phyloP scores from a whole-genome alignment of 2,329 filamentous ascomycete genomes.

The Pestalotiopsis sp. region DNA sequence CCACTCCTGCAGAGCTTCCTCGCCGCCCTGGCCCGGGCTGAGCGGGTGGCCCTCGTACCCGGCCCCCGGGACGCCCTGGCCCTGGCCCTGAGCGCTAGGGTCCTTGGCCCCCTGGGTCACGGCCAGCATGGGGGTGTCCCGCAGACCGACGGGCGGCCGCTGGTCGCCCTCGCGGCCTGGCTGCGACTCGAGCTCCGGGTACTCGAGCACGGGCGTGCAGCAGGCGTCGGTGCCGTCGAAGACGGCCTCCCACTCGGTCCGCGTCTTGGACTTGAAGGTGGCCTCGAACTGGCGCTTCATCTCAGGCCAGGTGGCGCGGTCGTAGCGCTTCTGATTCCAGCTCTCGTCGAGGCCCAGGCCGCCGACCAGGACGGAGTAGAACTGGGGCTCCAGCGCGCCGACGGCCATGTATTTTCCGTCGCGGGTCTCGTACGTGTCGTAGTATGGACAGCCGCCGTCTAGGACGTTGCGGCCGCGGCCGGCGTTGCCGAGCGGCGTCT shows the following conservation, averaged over 20 bases:
- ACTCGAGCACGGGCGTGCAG: constrained; percentile 82
- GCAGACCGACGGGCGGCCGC: constrained; percentile 69
- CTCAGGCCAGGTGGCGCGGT: constrained; percentile 67
- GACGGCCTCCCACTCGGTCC: constrained; percentile 78
- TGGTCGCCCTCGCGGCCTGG: constrained; percentile 64
- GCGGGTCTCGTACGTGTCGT: constrained; percentile 83
- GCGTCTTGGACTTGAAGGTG: constrained; percentile 69
- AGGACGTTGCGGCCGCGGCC: constrained; percentile 76
- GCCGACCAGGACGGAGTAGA: constrained; percentile 70
- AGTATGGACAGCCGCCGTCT: constrained; percentile 85
- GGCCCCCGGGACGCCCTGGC: constrained; percentile 62
- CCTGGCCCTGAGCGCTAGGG: constrained; percentile 58
- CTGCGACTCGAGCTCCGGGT: constrained; percentile 64
- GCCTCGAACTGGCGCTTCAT: constrained; percentile 62
- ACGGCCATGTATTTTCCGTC: constrained; percentile 83
- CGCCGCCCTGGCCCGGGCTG: constrained; percentile 70
- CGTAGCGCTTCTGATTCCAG: constrained; percentile 56
- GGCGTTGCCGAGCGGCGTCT: constrained; percentile 62
- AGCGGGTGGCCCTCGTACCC: constrained; percentile 68
- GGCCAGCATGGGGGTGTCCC: constrained; percentile 68
- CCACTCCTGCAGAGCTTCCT: constrained; percentile 71
- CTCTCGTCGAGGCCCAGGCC: constrained; percentile 63
- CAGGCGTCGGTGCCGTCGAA: constrained; percentile 94
- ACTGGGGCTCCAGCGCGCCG: constrained; percentile 87
- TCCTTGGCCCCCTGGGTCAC: constrained; percentile 49